Conservation (phyloP, 2,329 filamentous ascomycete species). For the Diaporthe capsici region DNA sequence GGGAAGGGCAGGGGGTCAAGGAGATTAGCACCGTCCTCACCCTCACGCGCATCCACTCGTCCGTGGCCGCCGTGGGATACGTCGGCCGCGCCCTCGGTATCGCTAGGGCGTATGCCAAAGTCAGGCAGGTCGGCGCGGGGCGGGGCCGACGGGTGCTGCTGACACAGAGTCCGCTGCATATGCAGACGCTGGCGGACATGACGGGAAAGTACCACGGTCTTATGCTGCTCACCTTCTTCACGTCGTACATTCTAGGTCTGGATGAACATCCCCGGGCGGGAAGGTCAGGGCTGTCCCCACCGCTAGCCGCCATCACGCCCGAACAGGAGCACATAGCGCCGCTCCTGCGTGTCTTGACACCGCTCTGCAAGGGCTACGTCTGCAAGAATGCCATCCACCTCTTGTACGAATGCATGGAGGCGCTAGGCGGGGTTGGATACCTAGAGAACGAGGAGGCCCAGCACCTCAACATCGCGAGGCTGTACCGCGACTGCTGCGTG, state of each 20-base stretch:
- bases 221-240: constrained; percentile 69
- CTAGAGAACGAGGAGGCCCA: constrained; percentile 73
- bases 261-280: constrained; percentile 55
- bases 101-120: constrained; percentile 69
- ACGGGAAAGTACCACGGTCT: constrained; percentile 69
- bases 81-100: constrained; percentile 70
- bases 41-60: constrained; percentile 73
- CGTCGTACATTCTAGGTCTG: constrained; percentile 67
- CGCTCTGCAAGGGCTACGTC: constrained; percentile 71
- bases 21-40: constrained; percentile 79
- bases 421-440: constrained; percentile 76
- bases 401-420: constrained; percentile 73
- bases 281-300: constrained; percentile 46
- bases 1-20: constrained; percentile 75
- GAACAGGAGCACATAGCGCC: constrained; percentile 52
- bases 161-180: constrained; percentile 67
- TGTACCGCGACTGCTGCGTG: constrained; percentile 76
- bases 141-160: constrained; percentile 62
- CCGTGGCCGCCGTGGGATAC: constrained; percentile 65
- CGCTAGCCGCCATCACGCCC: constrained; percentile 50
- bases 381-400: constrained; percentile 65
- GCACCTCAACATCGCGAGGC: constrained; percentile 74
- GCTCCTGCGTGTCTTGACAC: constrained; percentile 71
- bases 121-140: constrained; percentile 66
- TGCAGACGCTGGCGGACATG: constrained; percentile 70